Conservation (phyloP, 2,329 filamentous ascomycete species). For the Cadophora sp. region DNA sequence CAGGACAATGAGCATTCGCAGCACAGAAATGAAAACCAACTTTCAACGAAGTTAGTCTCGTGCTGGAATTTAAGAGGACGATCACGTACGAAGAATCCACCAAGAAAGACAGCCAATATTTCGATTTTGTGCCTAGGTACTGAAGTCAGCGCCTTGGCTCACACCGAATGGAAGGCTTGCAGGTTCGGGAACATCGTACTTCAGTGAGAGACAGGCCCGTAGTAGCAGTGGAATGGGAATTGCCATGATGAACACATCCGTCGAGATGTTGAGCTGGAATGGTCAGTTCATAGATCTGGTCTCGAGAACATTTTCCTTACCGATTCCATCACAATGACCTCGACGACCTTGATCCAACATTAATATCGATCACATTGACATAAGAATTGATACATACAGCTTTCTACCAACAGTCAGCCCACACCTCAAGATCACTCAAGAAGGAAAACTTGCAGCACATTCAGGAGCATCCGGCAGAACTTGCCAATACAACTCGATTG, state of each 20-base stretch:
- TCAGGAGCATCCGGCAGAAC: constrained; percentile 27
- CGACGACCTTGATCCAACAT: constrained; percentile 16
- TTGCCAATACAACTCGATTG: constrained; percentile 34
- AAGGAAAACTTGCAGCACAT: constrained; percentile 33
- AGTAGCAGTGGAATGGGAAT: constrained; percentile 37
- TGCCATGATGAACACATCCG: constrained; percentile 30
- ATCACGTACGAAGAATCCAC: constrained; percentile 32
- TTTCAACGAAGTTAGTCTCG: not conserved
- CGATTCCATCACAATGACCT: constrained; percentile 23
- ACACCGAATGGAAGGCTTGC: not conserved
- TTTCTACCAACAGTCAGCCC: constrained; percentile 31
- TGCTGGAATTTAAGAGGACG: not conserved
- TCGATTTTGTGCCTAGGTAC: constrained; percentile 30
- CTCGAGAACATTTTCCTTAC: constrained; percentile 10
- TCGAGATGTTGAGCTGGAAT: constrained; percentile 31
- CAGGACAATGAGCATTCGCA: constrained; percentile 26
- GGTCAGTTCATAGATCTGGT: not conserved
- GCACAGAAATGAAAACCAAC: constrained; percentile 29
- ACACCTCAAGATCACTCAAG: not conserved
- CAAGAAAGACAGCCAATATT: constrained; percentile 27
- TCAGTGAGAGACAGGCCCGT: constrained; percentile 22
- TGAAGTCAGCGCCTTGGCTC: no score
- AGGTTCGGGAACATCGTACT: constrained; percentile 13
- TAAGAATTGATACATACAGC: constrained; percentile 25
- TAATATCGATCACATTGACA: not conserved